Evolutionary conservation across 306 rosid genomes (phyloP), one percentile per base, ranked within the genome.

Genomic region (Comarum palustre): DNA sequence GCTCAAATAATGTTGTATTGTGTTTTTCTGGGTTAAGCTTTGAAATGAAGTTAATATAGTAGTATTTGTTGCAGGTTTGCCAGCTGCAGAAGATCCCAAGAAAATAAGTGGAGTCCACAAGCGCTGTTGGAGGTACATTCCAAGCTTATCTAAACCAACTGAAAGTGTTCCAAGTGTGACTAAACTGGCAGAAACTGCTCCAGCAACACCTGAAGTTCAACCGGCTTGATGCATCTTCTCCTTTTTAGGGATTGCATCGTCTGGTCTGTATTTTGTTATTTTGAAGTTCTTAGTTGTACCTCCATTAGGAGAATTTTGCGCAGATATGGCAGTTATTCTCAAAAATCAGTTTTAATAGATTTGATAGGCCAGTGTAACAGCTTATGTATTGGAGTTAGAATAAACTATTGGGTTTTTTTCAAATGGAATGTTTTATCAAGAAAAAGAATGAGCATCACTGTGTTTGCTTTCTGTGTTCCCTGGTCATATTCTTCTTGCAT

Each of bases 31-130:
- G 27, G 43, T 55, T 55, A 15, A 38, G 14, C 8, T 12, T 54
- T 20, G 32, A 5, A n/a, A 3, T 22, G 34, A 74, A 59, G 34
- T 54, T 79, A 67, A 70, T 77, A 54, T 73, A 36, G 52, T 50
- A 13, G 69, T 64, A 80, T 67, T 71, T 75, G 48, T 72, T 87
- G 81, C 96, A 95, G 97, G 99, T 71, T 78, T 80, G 81, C 89
- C 81, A 14, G 51, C 79, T 42, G 96, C 87, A 6, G 87, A 86
- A 63, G 87, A 87, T 68, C 90, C 99, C 2, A 95, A 90, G 85
- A 91, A 91, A 79, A 87, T 95, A 34, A 90, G 99, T 66, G 99
- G 99, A 76, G 99, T 90, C 75, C 95, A 95, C 88, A 95, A 95
- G 85, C 96, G 99, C 50, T 87, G 99, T 79, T 95, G 99, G 99